These are phyloP conservation scores for Saccharomycopsis oosterbeekiorum DNA, from an alignment of 805 yeast species.

Conservation along the genomic window DNA sequence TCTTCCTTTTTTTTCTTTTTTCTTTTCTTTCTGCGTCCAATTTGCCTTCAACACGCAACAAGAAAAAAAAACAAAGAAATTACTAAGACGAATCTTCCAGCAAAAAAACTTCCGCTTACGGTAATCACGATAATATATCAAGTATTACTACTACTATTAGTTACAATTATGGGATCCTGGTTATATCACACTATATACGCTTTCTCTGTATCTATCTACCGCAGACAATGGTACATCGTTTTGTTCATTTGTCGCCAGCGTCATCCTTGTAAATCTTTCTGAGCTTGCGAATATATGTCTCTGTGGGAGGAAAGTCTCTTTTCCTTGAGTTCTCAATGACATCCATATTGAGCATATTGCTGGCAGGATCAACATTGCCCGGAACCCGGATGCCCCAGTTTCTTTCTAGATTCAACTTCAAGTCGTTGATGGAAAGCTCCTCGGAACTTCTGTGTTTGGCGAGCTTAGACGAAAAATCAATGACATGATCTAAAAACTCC, in stretches of 20 bases:
- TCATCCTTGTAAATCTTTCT: slow-evolving; percentile 9
- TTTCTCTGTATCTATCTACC: no score
- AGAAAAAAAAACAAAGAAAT: no score
- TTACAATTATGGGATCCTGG: background rate
- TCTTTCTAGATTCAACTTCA: slow-evolving; percentile 16
- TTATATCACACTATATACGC: no score
- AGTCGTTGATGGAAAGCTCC: slow-evolving; percentile 7
- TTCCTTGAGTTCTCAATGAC: slow-evolving; percentile 2
- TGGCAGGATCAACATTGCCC: slow-evolving; percentile 12
- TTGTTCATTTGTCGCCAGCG: background rate
- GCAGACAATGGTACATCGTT: background rate
- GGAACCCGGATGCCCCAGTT: slow-evolving; percentile 17
- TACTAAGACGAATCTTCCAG: background rate
- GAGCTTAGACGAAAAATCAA: slow-evolving; percentile 14
- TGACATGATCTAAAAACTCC: slow-evolving; percentile 15
- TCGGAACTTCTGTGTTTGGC: slow-evolving; percentile 14
- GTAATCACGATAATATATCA: no score
- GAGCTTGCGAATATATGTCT: slow-evolving; percentile 14
- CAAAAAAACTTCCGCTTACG: background rate
- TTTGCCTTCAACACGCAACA: no score
- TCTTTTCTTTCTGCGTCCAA: background rate
- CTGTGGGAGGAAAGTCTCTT: slow-evolving; percentile 15
- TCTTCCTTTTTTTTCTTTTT: background rate
- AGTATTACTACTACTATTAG: no score
- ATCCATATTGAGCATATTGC: slow-evolving; percentile 4